Evolutionary conservation across 179 eudicot genomes (phyloP), one percentile per base, ranked within the genome.

Genomic region (Camellia oleifera): DNA sequence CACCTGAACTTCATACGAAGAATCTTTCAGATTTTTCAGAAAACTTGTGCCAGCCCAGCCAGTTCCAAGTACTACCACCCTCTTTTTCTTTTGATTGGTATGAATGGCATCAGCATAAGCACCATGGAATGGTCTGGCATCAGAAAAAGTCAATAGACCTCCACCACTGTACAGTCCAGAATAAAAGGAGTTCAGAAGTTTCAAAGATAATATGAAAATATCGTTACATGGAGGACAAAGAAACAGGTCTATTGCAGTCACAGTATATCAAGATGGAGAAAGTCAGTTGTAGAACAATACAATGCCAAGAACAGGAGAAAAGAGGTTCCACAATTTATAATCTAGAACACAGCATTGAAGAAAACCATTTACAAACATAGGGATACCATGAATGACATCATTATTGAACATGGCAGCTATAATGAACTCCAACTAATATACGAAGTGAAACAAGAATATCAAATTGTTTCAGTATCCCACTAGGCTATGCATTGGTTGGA

Each of bases 21-120:
- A 80, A 71, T 82, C 83, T 66, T 89, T 88, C 67, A 92, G 77
- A 79, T 88, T 90, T 82, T 92, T 92, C 8, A 92, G 69, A 64
- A 92, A 92, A 71, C 92, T 86, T 32, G 92, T 88, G 63, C 82
- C 85, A 44, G 90, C 97, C 97, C 97, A 89, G 15, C 97, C 97
- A 0, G 94, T 91, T 23, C 97, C 97, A 4, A 92, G 85, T 4
- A 92, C 92, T 3, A 92, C 90, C 69, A 90, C 87, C 69, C 67
- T 89, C 85, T 91, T 91, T 78, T 84, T 89, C 76, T 80, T 80
- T 3, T 50, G 26, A 77, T 71, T 80, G 2, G 44, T 58, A 63
- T 74, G 69, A 56, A 17, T 69, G 4, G 84, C 66, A 11, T 78
- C 80, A 0, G 82, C 83, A 63, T 84, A 82, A 69, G 78, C 82